Evolutionary conservation across 331 rosid species (phyloP), one percentile per base, ranked within the genome.

Genomic region (Pyrus hybrid): DNA sequence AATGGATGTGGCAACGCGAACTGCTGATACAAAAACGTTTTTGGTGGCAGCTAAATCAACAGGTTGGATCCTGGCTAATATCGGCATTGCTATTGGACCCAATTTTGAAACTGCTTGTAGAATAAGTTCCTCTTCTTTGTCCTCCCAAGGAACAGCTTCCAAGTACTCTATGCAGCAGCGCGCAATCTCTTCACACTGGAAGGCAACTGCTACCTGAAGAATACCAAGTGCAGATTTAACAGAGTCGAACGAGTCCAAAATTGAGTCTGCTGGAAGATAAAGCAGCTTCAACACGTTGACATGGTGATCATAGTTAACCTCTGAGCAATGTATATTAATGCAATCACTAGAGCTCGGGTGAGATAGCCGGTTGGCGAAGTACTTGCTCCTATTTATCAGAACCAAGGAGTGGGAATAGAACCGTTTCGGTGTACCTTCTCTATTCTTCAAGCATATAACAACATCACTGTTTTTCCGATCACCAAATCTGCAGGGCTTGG

Each of bases 21-120:
- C 53, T 65, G 98, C 98, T 11, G 98, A 88, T 68, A 93, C 83
- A 80, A 91, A 93, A 41, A 91, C 89, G 77, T 86, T 84, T 87
- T 90, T 93, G 5, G 98, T 75, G 68, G 86, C 67, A 68, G 79
- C 80, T 72, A 81, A 71, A 74, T 91, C 84, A 28, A 79, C 87
- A 70, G 86, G 83, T 67, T 82, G 84, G 63, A 72, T 70, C 41
- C 83, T 76, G 21, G 85, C 80, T 83, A 75, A 68, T 64, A 67
- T 76, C 23, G 93, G 88, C 92, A 86, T 89, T 33, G 80, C 80
- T 70, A 72, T 28, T 9, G 73, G 69, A 35, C 86, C 86, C 70
- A 75, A 25, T 37, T 83, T 71, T 23, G 80, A 32, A 7, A 78
- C 76, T 41, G 67, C 79, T 76, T 80, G 67, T 62, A 83, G 43